phyloP scores from a whole-genome alignment of 345 rosid species.

The Turnera subulata region DNA sequence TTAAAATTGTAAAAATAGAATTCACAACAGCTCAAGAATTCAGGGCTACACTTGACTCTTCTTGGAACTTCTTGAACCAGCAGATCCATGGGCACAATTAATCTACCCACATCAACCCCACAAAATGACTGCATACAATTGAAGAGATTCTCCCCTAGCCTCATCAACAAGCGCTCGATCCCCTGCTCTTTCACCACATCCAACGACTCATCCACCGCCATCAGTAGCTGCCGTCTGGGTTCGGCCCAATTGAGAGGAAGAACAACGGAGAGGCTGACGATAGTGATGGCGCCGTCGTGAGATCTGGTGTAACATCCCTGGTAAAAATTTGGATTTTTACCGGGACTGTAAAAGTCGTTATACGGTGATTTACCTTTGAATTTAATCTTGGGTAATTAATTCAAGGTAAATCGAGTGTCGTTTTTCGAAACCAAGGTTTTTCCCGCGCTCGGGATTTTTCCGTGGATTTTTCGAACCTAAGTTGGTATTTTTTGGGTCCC shows the following conservation, averaged over 20 bases:
- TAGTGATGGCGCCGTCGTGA: slow-evolving; percentile 83
- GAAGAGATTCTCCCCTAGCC: slow-evolving; percentile 88
- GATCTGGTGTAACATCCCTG: too few species aligned
- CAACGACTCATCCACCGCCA: slow-evolving; percentile 60
- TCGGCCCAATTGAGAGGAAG: slow-evolving; percentile 87
- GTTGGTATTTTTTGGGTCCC: too few species aligned
- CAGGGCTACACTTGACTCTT: slow-evolving; percentile 83
- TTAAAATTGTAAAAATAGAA: neutral
- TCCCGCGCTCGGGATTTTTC: too few species aligned
- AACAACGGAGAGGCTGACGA: slow-evolving; percentile 78
- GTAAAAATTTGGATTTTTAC: too few species aligned
- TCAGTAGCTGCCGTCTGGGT: slow-evolving; percentile 58
- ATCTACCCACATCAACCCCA: slow-evolving; percentile 74
- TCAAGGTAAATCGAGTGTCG: too few species aligned
- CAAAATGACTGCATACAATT: slow-evolving; percentile 98
- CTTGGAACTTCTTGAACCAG: slow-evolving; percentile 97
- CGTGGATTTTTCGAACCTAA: too few species aligned
- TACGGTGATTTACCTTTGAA: too few species aligned
- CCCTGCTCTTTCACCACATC: slow-evolving; percentile 69
- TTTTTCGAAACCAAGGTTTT: too few species aligned
- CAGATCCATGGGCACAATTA: slow-evolving; percentile 94
- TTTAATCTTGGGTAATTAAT: too few species aligned
- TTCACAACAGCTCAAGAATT: slow-evolving; percentile 47
- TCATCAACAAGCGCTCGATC: slow-evolving; percentile 85
- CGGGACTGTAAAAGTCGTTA: too few species aligned